Conservation (phyloP, 1,139 yeast genomes). For the Torulaspora globosa region DNA sequence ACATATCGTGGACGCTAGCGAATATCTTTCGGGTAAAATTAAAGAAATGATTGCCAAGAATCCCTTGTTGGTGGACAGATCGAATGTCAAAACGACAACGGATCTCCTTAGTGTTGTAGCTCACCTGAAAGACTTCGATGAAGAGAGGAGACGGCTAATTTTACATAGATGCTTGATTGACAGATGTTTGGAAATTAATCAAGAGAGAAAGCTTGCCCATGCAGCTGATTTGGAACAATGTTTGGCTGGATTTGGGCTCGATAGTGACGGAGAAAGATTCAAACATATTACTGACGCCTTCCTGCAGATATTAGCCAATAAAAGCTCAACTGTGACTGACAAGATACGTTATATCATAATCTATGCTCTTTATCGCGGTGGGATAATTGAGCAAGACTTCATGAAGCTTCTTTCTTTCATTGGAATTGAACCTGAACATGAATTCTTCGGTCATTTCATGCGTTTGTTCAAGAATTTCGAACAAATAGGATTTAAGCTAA, state of each 20-base stretch:
- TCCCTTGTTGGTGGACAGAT: slow-evolving; percentile 62
- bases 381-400: slow-evolving; percentile 71
- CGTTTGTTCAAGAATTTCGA: slow-evolving; percentile 62
- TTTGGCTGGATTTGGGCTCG: slow-evolving; percentile 67
- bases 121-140: slow-evolving; percentile 62
- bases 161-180: slow-evolving; percentile 60
- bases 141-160: slow-evolving; percentile 57
- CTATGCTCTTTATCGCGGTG: slow-evolving; percentile 81
- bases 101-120: slow-evolving; percentile 66
- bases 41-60: slow-evolving; percentile 68
- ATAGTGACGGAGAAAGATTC: slow-evolving; percentile 63
- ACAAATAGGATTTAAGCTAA: slow-evolving; percentile 60
- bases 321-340: slow-evolving; percentile 52
- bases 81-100: slow-evolving; percentile 55
- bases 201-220: slow-evolving; percentile 53
- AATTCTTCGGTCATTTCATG: slow-evolving; percentile 45
- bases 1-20: slow-evolving; percentile 76
- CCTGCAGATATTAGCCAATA: slow-evolving; percentile 53
- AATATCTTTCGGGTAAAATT: slow-evolving; percentile 55
- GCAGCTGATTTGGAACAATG: slow-evolving; percentile 72
- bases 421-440: slow-evolving; percentile 53
- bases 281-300: slow-evolving; percentile 65
- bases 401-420: slow-evolving; percentile 66
- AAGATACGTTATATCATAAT: slow-evolving; percentile 73
- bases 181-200: slow-evolving; percentile 51